Base-by-base conservation (phyloP, 257 asterid species). In the Ilex aquifolium region DNA sequence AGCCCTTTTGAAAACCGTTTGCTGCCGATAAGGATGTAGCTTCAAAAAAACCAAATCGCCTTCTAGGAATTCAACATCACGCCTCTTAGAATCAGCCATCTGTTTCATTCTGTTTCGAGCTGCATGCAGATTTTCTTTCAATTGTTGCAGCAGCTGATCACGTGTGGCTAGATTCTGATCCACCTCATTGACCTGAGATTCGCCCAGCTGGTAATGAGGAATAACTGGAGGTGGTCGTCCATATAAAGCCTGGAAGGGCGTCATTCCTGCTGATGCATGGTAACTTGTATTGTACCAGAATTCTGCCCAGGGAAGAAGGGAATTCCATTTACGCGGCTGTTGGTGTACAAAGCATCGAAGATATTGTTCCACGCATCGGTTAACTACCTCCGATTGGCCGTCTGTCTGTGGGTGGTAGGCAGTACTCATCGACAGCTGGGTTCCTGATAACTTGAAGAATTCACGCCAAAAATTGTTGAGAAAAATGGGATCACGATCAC, bases 241-340 rank as follows among this genome's bases (percentile, higher is more conserved):
- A 29, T 67, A 67, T 4, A 67, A 15, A 2, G 13, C 15, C 15
- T 7, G 1, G 6, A 6, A n/a, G 65, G 32, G 48, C 7, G 48
- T 6, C 48, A 42, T 42, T 42, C 27, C 27, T 21, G 27, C 1
- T 21, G 27, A 21, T 21, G 27, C 27, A 21, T 42, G 10, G 7
- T 7, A 31, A 57, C 59, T 10, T 7, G 48, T 1, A n/a, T 66
- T 66, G 13, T 59, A 67, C 65, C 60, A 66, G 30, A 32, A 59
- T 21, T 66, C 60, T 0, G 60, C 65, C 12, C 50, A 32, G 0
- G 60, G 31, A 0, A 59, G 1, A 32, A 6, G 1, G 12, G 12
- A 6, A 11, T 11, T 42, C 48, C 48, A 42, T 42, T 42, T 42
- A 6, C 12, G 7, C 48, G 7, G 53, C 2, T 8, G 12, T 0